phyloP scores from a whole-genome alignment of 495 filamentous ascomycete species.

The Penicillium silybi region DNA sequence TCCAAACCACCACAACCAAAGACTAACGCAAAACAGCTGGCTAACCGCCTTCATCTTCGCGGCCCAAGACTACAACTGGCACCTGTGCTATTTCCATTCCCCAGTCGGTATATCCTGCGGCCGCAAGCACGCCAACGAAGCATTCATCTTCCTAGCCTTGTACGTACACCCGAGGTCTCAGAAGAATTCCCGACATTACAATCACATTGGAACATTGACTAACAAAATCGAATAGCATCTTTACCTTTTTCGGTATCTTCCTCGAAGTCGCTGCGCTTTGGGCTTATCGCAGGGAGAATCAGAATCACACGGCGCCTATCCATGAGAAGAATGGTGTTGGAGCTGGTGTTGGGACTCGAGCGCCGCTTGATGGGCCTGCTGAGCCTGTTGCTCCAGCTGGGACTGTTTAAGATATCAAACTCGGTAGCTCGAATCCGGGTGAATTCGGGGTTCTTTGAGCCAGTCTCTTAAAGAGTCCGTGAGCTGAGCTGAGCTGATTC shows the following conservation, averaged over 20 bases:
- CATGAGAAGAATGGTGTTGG: conserved; percentile 24
- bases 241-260: conserved; percentile 49
- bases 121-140: conserved; percentile 48
- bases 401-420: conserved; percentile 7
- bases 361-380: conserved; percentile 31
- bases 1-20: not conserved
- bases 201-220: not conserved
- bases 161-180: conserved; percentile 29
- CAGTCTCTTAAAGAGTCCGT: too few species aligned
- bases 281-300: conserved; percentile 32
- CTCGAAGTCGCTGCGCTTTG: conserved; percentile 52
- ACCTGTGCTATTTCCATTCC: conserved; percentile 29
- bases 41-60: conserved; percentile 58
- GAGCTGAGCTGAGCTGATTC: too few species aligned
- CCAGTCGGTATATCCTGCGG: conserved; percentile 29
- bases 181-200: not conserved
- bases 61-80: conserved; percentile 50
- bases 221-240: conserved; percentile 25
- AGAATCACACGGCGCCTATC: not conserved
- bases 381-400: conserved; percentile 16
- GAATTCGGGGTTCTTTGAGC: too few species aligned
- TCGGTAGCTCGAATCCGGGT: too few species aligned
- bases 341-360: conserved; percentile 8
- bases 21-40: conserved; percentile 40
- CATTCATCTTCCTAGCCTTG: conserved; percentile 62